Base-by-base conservation (phyloP, 176 grass and related monocot species). In the Oryza meyeriana region DNA sequence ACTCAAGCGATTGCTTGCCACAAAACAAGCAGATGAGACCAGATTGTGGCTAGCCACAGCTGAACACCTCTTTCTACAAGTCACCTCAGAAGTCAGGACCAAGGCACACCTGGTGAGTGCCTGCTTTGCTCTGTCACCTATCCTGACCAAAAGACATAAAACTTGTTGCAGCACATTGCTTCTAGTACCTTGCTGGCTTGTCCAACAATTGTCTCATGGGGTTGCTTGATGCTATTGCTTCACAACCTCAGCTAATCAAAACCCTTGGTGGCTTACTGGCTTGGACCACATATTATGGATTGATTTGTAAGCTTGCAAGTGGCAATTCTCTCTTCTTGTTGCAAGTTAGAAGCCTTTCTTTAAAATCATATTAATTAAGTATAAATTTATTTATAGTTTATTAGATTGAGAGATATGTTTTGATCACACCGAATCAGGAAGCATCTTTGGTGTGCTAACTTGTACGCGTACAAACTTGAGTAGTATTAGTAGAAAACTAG, bases 1-100 rank as follows among this genome's bases (percentile, higher is more conserved):
- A 67, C 75, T 36, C 80, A 61, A 79, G 80, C 67, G 78, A 64
- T 79, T 68, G 66, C 86, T 84, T 74, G 80, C 86, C 80, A 74
- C 80, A 59, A 57, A 83, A 78, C 35, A 45, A 18, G 35, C 24
- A 55, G 50, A 8, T 55, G 50, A 55, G 50, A 55, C 17, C 50
- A 55, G 3, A 47, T 5, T 55, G 50, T 55, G 20, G 50, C 50
- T 55, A 12, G 50, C 18, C 50, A 55, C 4, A 16, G 13, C 8
- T 10, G 20, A 11, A 40, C 50, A 65, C 52, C 74, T 85, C 74
- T 36, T 55, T 62, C 65, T 29, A 42, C 83, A 85, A 70, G 74
- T 39, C 73, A 84, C 28, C 10, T 42, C 17, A 26, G 16, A n/a
- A 55, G 6, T 55, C 50, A n/a, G 50, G 25, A n/a, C 22, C 68